These are phyloP conservation scores for Penicillium italicum DNA, from an alignment of 2,329 filamentous ascomycete genomes.

Conservation along the genomic window DNA sequence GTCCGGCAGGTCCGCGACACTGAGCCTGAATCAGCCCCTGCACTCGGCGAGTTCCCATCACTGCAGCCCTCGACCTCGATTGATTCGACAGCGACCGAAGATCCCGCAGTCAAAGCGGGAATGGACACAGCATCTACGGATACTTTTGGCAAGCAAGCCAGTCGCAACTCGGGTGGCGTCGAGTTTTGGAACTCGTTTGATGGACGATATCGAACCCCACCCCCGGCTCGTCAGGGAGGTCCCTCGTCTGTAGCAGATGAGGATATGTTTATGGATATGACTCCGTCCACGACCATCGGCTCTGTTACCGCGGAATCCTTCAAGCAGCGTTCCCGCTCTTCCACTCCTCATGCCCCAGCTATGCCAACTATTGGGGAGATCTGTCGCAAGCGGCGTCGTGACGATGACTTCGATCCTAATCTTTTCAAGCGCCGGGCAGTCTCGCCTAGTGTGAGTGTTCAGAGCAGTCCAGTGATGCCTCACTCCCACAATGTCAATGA, in stretches of 20 bases:
- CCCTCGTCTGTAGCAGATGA: slow-evolving; percentile 48
- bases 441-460: slow-evolving; percentile 83
- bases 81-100: slow-evolving; percentile 12
- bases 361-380: slow-evolving; percentile 66
- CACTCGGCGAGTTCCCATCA: slow-evolving; percentile 44
- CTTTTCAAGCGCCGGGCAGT: slow-evolving; percentile 90
- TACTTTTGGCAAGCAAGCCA: slow-evolving; percentile 71
- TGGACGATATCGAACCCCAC: slow-evolving; percentile 63
- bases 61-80: slow-evolving; percentile 44
- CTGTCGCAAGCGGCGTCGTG: slow-evolving; percentile 74
- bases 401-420: slow-evolving; percentile 84
- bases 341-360: slow-evolving; percentile 40
- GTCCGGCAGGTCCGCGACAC: slow-evolving; percentile 92
- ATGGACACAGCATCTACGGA: slow-evolving; percentile 54
- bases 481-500: slow-evolving; percentile 79
- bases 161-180: slow-evolving; percentile 67
- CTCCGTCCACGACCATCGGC: slow-evolving; percentile 34
- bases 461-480: slow-evolving; percentile 78
- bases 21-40: slow-evolving; percentile 57
- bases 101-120: slow-evolving; percentile 25
- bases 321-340: slow-evolving; percentile 38
- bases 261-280: slow-evolving; percentile 40
- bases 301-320: slow-evolving; percentile 27
- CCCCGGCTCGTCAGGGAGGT: slow-evolving; percentile 57
- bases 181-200: slow-evolving; percentile 80